These are phyloP conservation scores for Elongisporangium undulatum DNA, from an alignment of 352 stramenopile species.

Conservation along the genomic window DNA sequence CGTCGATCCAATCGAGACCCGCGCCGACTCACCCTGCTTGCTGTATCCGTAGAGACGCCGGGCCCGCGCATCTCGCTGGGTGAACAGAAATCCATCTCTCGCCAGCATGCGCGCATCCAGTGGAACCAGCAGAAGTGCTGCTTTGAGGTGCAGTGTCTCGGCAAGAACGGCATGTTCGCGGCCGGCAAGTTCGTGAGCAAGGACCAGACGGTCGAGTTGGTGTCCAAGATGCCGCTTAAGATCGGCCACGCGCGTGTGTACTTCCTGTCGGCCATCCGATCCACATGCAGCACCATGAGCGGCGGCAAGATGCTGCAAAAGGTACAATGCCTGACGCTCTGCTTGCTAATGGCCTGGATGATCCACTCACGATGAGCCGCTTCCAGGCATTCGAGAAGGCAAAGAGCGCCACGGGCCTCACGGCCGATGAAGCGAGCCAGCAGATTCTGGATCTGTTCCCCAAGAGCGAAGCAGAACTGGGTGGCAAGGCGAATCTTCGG, in stretches of 20 bases:
- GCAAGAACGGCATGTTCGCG: slow-evolving; percentile 81
- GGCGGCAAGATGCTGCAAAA: slow-evolving; percentile 78
- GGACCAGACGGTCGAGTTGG: slow-evolving; percentile 64
- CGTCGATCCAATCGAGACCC: not conserved
- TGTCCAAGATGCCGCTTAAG: slow-evolving; percentile 71
- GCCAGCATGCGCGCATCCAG: slow-evolving; percentile 70
- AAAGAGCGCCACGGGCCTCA: slow-evolving; percentile 41
- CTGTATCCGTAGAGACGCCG: slow-evolving; percentile 18
- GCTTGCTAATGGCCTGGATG: not conserved
- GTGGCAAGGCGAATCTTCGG: slow-evolving; percentile 59
- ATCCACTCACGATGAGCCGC: not conserved
- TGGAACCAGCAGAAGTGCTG: slow-evolving; percentile 71
- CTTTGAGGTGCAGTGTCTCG: slow-evolving; percentile 74
- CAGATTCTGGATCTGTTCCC: slow-evolving; percentile 74
- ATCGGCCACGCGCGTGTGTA: slow-evolving; percentile 74
- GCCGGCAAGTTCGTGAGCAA: slow-evolving; percentile 66
- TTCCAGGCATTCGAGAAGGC: slow-evolving; percentile 75
- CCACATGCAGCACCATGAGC: slow-evolving; percentile 76
- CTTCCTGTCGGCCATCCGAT: slow-evolving; percentile 70
- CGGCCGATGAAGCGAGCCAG: slow-evolving; percentile 53
- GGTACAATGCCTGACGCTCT: slow-evolving; percentile 12
- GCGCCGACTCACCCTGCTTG: not conserved
- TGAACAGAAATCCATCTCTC: slow-evolving; percentile 80
- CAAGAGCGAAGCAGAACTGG: slow-evolving; percentile 72
- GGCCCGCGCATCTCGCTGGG: slow-evolving; percentile 55